These are phyloP conservation scores for Nevesoporus exiguus DNA, from an alignment of 768 basidiomycete species.

Conservation along the genomic window DNA sequence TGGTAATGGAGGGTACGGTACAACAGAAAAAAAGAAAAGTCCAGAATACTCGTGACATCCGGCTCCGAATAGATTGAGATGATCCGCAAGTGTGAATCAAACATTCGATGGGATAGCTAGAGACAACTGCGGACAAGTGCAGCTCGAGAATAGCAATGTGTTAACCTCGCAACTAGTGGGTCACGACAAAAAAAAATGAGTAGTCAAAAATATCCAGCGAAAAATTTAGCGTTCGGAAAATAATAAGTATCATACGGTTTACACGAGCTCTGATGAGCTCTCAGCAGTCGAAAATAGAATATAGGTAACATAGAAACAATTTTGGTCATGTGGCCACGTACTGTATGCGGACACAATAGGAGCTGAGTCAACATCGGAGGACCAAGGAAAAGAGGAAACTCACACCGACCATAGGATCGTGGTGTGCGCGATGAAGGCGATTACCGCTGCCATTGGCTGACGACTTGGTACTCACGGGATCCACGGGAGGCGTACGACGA, in stretches of 20 bases:
- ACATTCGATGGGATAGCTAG: conserved; percentile 6
- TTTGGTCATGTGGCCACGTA: conserved; percentile 24
- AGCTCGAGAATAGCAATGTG: conserved; percentile 20
- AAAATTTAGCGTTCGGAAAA: conserved; percentile 17
- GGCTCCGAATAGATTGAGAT: conserved; percentile 12
- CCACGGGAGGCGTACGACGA: conserved; percentile 22
- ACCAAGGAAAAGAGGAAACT: neutral
- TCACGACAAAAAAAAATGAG: conserved; percentile 6
- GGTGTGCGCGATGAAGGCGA: conserved; percentile 14
- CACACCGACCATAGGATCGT: conserved; percentile 19
- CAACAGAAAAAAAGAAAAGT: conserved; percentile 6
- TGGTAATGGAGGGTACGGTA: conserved; percentile 7
- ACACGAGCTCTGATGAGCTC: conserved; percentile 16
- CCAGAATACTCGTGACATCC: conserved; percentile 12
- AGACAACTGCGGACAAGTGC: neutral
- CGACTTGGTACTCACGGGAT: conserved; percentile 10
- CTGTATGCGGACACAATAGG: conserved; percentile 3
- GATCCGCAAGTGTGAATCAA: conserved; percentile 12
- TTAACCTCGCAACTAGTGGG: neutral
- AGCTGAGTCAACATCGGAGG: conserved; percentile 13
- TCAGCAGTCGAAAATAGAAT: conserved; percentile 21
- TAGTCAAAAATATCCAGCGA: conserved; percentile 10
- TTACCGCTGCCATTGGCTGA: conserved; percentile 20
- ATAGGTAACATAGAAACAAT: conserved; percentile 21
- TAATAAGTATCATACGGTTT: conserved; percentile 22